phyloP scores from a whole-genome alignment of 2,329 filamentous ascomycete genomes.

The Fusarium sp. region DNA sequence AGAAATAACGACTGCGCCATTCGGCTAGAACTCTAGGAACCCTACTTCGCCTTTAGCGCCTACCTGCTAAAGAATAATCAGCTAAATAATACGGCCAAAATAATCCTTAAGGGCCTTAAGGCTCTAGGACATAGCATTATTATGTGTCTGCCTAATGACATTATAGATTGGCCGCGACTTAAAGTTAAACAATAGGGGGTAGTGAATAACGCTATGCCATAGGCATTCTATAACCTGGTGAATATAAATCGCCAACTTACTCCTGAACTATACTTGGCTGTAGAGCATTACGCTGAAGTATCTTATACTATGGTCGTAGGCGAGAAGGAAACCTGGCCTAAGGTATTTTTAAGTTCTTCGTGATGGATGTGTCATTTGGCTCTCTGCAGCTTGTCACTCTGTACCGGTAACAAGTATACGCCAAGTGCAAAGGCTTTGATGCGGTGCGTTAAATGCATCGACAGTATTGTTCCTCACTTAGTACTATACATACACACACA shows the following conservation, averaged over 20 bases:
- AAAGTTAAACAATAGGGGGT: conserved; percentile 18
- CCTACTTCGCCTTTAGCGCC: not conserved
- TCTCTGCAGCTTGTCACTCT: no score
- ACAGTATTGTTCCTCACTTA: no score
- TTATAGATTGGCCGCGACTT: not conserved
- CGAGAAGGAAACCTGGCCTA: no score
- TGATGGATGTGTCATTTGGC: no score
- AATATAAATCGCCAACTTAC: not conserved
- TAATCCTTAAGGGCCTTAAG: conserved; percentile 11
- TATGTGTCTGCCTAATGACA: not conserved
- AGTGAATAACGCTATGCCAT: not conserved
- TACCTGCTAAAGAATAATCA: not conserved
- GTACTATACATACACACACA: no score
- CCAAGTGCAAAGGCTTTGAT: no score
- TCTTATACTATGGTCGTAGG: conserved; percentile 14
- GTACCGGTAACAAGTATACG: no score
- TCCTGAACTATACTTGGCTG: not conserved
- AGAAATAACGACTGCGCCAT: not conserved
- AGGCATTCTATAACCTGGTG: conserved; percentile 6
- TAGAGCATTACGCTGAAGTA: not conserved
- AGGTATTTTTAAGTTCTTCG: no score
- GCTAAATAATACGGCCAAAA: not conserved
- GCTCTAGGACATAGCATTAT: conserved; percentile 7
- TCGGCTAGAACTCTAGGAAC: conserved; percentile 7
- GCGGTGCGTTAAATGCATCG: no score